A percentile compares a stretch with the other conserved stretches of the same genome.
These are phyloP conservation scores for Arachis monticola DNA, from an alignment of 331 rosid genomes.

Conservation along the genomic window DNA sequence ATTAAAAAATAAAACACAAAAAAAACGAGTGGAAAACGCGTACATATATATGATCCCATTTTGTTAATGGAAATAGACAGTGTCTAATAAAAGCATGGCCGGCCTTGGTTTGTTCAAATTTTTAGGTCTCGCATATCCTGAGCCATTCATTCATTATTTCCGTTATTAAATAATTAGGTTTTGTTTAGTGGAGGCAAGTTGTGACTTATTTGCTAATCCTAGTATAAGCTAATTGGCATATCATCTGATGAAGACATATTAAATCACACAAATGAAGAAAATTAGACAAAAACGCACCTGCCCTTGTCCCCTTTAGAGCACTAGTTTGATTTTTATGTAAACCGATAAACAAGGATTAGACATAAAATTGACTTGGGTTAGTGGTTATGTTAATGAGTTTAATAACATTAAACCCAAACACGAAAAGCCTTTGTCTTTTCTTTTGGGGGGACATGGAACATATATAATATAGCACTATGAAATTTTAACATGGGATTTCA, in stretches of 20 bases:
- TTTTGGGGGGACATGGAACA: not conserved
- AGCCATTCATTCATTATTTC: not conserved
- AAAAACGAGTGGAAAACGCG: too few relatives aligned
- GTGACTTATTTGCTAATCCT: not conserved
- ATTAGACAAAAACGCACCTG: constrained; percentile 19
- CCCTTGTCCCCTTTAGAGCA: constrained; percentile 24
- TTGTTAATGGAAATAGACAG: not conserved
- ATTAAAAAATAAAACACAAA: too few relatives aligned
- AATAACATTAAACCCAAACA: not conserved
- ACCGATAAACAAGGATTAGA: constrained; percentile 25
- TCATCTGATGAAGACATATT: constrained; percentile 31
- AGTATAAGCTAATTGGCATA: constrained; percentile 23
- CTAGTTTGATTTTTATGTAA: not conserved
- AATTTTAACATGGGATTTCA: not conserved
- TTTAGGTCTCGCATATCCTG: not conserved
- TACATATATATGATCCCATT: too few relatives aligned
- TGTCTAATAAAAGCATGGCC: not conserved
- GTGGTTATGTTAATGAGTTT: not conserved
- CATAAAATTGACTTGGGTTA: constrained; percentile 25
- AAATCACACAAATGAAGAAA: not conserved
- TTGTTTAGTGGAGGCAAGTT: constrained; percentile 11
- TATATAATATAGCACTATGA: not conserved
- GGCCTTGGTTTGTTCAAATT: not conserved
- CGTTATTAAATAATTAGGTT: not conserved
- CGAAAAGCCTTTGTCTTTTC: not conserved